These are phyloP conservation scores for Coniochaeta sp. DNA, from an alignment of 2,329 filamentous ascomycete genomes.

Conservation along the genomic window DNA sequence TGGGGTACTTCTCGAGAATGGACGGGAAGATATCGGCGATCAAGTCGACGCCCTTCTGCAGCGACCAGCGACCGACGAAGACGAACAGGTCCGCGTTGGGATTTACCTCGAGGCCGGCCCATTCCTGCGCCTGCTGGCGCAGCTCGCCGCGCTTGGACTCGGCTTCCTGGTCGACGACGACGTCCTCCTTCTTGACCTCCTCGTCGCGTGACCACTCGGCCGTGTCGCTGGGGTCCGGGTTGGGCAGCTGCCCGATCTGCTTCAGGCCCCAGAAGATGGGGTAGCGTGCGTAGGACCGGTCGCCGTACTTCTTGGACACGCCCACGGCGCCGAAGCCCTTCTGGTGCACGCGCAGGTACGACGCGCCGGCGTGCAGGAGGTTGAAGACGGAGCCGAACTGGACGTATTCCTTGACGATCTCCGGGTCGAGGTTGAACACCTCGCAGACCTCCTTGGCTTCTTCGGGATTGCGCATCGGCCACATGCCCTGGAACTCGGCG, in stretches of 20 bases:
- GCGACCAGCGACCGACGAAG: conserved; percentile 62
- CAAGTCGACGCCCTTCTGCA: conserved; percentile 63
- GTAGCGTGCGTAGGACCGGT: conserved; percentile 58
- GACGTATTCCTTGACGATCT: conserved; percentile 52
- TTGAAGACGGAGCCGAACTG: conserved; percentile 67
- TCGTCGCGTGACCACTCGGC: conserved; percentile 50
- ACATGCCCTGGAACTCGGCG: conserved; percentile 62
- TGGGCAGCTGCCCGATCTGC: conserved; percentile 56
- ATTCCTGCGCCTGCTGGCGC: conserved; percentile 57
- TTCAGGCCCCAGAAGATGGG: conserved; percentile 63
- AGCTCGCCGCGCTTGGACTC: conserved; percentile 46
- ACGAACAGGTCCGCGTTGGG: conserved; percentile 59
- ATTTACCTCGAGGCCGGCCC: conserved; percentile 56
- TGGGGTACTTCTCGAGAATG: conserved; percentile 51
- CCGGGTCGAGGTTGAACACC: conserved; percentile 54
- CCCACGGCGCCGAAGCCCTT: conserved; percentile 62
- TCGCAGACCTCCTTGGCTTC: conserved; percentile 57
- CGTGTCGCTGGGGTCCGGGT: conserved; percentile 59
- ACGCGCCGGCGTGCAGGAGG: conserved; percentile 58
- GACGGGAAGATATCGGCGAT: conserved; percentile 62
- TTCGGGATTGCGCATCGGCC: conserved; percentile 57
- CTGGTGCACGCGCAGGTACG: conserved; percentile 59
- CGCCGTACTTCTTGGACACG: conserved; percentile 62
- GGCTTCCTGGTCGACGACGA: conserved; percentile 47
- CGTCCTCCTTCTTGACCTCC: conserved; percentile 34